These are phyloP conservation scores for Leishmania amazonensis DNA, from an alignment of 208 protist species.

Conservation along the genomic window DNA sequence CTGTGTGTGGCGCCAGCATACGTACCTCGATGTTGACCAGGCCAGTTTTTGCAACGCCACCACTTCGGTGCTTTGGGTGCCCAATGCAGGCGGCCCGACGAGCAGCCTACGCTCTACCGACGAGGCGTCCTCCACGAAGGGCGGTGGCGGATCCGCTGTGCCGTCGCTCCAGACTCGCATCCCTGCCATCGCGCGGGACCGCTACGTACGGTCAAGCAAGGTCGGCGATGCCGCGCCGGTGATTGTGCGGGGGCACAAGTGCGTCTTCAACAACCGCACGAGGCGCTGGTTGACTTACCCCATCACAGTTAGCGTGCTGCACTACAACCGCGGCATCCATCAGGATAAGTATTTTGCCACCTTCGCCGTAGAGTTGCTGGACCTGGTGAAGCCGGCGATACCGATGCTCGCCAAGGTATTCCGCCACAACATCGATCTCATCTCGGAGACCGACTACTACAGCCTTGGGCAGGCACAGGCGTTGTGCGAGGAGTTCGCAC, in stretches of 20 bases:
- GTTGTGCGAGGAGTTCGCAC: constrained; percentile 65
- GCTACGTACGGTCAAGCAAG: constrained; percentile 11
- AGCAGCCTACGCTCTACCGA: not conserved
- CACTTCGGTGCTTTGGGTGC: not conserved
- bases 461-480: constrained; percentile 56
- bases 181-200: not conserved
- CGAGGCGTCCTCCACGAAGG: not conserved
- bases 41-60: not conserved
- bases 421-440: constrained; percentile 44
- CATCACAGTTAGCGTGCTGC: constrained; percentile 44
- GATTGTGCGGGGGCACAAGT: constrained; percentile 29
- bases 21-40: not conserved
- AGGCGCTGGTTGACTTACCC: constrained; percentile 37
- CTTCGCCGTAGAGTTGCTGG: constrained; percentile 49
- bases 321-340: constrained; percentile 45
- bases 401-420: constrained; percentile 65
- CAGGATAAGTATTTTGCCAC: constrained; percentile 60
- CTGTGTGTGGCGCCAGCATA: not conserved
- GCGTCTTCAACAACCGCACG: constrained; percentile 29
- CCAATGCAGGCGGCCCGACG: not conserved
- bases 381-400: constrained; percentile 18
- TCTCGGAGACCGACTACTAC: constrained; percentile 67
- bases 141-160: not conserved
- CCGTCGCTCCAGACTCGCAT: not conserved
- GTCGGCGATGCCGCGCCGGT: constrained; percentile 25